Percentiles rank a stretch among this genome's conserved stretches.
These are phyloP conservation scores for Lasiodiplodia hormozganensis DNA, from an alignment of 2,329 filamentous ascomycete species.

Conservation along the genomic window DNA sequence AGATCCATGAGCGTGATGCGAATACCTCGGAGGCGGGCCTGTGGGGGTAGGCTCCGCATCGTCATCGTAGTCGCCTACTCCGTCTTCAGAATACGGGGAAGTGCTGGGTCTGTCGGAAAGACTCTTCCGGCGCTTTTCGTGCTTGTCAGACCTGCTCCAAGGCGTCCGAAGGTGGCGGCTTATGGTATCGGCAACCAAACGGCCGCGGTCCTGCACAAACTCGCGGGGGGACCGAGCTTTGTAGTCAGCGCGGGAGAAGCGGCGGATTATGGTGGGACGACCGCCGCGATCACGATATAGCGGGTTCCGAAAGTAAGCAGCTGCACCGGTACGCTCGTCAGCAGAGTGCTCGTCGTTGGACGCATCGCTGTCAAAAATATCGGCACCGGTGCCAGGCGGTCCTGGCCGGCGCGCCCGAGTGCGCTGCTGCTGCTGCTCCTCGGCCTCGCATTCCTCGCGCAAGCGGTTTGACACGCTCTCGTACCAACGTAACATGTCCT, in stretches of 20 bases:
- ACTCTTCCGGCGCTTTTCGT: constrained; percentile 37
- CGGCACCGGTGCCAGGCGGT: constrained; percentile 35
- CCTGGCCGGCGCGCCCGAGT: constrained; percentile 34
- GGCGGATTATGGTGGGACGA: constrained; percentile 52
- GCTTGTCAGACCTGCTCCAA: constrained; percentile 31
- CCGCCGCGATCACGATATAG: constrained; percentile 55
- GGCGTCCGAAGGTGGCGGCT: constrained; percentile 45
- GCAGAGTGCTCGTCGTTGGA: constrained; percentile 46
- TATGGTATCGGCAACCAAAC: constrained; percentile 40
- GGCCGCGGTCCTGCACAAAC: constrained; percentile 39
- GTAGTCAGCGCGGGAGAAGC: constrained; percentile 40
- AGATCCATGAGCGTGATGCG: background rate
- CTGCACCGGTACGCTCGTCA: constrained; percentile 53
- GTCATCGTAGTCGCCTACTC: constrained; percentile 33
- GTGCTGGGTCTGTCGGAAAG: constrained; percentile 37
- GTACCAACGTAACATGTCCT: constrained; percentile 87
- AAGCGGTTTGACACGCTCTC: constrained; percentile 75
- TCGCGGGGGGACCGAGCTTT: constrained; percentile 36
- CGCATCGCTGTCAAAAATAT: constrained; percentile 41
- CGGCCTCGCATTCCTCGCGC: constrained; percentile 65
- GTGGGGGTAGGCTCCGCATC: constrained; percentile 35
- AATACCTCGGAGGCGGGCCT: constrained; percentile 34
- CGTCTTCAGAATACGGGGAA: constrained; percentile 17
- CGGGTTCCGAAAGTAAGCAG: constrained; percentile 58
- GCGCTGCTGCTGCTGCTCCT: constrained; percentile 39